Evolutionary conservation across 148 eudicot genomes (phyloP).

Genomic region (Polygonum aviculare): DNA sequence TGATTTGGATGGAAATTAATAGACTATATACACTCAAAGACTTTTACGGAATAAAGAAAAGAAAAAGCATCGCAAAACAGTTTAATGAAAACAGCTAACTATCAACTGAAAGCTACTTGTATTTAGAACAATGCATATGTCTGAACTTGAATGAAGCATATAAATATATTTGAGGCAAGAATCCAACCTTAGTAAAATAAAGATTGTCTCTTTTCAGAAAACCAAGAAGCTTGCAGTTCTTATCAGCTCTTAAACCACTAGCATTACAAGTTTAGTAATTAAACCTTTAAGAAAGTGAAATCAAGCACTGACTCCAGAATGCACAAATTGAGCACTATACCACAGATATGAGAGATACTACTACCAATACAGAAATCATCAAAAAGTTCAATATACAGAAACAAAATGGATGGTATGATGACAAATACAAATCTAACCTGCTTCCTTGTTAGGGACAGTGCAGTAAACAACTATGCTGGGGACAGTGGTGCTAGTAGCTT

Average conservation of each 20-base stretch:
- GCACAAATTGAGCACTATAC: background rate
- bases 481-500: conserved; percentile 43
- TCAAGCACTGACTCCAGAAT: background rate
- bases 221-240: background rate
- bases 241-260: background rate
- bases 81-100: background rate
- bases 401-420: background rate
- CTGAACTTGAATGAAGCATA: background rate
- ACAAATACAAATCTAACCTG: conserved; percentile 35
- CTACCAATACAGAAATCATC: background rate
- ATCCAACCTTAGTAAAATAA: background rate
- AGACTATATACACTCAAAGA: background rate
- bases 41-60: background rate
- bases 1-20: background rate
- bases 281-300: background rate
- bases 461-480: conserved; percentile 93
- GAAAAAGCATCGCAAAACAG: background rate
- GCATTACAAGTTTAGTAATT: background rate
- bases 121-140: background rate
- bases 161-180: background rate
- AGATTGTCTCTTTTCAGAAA: background rate
- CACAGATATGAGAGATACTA: background rate
- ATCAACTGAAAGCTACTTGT: background rate
- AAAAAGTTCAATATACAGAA: background rate
- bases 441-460: conserved; percentile 89